Base-by-base conservation (phyloP, 2,329 filamentous ascomycete species). In the Zarea fungicola region DNA sequence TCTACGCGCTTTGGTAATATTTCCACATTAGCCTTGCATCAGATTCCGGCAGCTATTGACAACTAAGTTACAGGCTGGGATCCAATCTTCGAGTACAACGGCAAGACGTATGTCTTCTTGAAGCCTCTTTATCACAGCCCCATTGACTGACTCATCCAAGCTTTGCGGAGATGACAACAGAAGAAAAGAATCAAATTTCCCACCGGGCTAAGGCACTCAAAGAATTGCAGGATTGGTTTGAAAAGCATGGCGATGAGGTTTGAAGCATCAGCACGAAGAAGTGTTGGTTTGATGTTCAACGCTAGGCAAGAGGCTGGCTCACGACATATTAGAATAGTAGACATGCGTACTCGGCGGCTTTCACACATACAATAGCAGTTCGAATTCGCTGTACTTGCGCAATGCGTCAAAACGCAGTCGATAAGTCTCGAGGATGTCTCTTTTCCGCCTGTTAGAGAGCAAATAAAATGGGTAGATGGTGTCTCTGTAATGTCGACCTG, bases 111-210 rank as follows among this genome's bases (percentile, higher is more conserved):
- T 62, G 77, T 68, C 11, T 34, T n/a, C n/a, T n/a, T n/a, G n/a
- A 21, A 34, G 10, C 32, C 16, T 28, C 19, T 25, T n/a, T n/a
- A n/a, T n/a, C n/a, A n/a, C n/a, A n/a, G n/a, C n/a, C n/a, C n/a
- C n/a, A n/a, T n/a, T 49, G 14, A 43, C 40, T 18, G 13, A n/a
- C 6, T 25, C 26, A 39, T 21, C n/a, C 37, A 18, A 86, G 82
- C 3, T 86, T 95, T 65, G 93, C 93, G 23, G 93, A 99, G 72
- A 99, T 99, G 93, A 86, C 89, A 44, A 91, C 87, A 67, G 70
- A 65, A 9, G 81, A 83, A 64, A 95, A 95, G 82, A 99, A 97
- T 72, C 81, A 83, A 62, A 89, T 99, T 61, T 96, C 91, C 22
- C 93, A 99, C 70, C 86, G 93, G 36, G 85, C 80, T 56, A 88